Evolutionary conservation across 805 yeast genomes (phyloP).

Genomic region (Candida stauntonica): DNA sequence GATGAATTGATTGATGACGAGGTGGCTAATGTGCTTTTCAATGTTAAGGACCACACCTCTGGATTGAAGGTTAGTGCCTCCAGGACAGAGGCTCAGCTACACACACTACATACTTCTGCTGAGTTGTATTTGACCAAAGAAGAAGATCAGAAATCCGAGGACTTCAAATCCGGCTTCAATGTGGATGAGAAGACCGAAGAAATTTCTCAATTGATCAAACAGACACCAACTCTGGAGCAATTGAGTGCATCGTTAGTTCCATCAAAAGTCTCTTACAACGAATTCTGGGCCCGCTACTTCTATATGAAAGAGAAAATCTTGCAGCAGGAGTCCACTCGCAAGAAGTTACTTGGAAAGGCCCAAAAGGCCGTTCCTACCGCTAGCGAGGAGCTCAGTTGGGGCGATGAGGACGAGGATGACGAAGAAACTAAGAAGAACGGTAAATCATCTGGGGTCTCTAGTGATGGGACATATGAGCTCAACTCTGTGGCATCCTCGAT

Average conservation of each 20-base stretch:
- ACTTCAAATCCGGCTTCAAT: conserved; percentile 35
- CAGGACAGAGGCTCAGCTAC: conserved; percentile 61
- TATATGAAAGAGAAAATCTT: conserved; percentile 35
- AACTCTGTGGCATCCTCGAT: conserved; percentile 35
- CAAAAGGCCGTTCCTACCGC: conserved; percentile 5
- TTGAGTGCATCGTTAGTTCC: conserved; percentile 69
- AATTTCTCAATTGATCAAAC: conserved; percentile 43
- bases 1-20: conserved; percentile 29
- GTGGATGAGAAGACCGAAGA: conserved; percentile 46
- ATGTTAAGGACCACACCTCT: conserved; percentile 34
- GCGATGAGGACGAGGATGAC: conserved; percentile 19
- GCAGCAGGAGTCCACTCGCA: conserved; percentile 56
- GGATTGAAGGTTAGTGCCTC: conserved; percentile 38
- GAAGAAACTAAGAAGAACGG: conserved; percentile 8
- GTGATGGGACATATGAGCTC: conserved; percentile 37
- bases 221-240: conserved; percentile 16
- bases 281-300: conserved; percentile 77
- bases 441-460: conserved; percentile 27
- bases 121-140: conserved; percentile 25
- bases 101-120: conserved; percentile 47
- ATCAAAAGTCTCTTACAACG: conserved; percentile 46
- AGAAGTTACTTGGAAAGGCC: conserved; percentile 33
- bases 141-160: conserved; percentile 32
- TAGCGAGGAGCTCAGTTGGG: conserved; percentile 16
- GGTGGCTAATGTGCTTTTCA: conserved; percentile 39